Evolutionary conservation across 257 asterid species (phyloP).

Genomic region (Fraxinus americana): DNA sequence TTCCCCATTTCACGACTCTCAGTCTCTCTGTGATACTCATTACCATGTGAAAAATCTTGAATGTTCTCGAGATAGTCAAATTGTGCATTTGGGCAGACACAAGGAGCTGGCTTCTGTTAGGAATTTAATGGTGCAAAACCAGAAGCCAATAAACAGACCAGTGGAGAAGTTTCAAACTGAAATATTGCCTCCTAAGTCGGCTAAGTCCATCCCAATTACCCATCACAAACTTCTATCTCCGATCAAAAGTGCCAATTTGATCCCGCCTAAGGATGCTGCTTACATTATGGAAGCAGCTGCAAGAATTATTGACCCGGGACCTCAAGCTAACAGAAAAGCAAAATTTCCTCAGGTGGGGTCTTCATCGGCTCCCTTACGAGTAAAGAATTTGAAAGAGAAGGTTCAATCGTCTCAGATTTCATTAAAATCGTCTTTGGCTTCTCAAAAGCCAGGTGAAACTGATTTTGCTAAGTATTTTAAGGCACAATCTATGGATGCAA

Average conservation of each 20-base stretch:
- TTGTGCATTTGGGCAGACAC: constrained; percentile 39
- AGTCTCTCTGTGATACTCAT: constrained; percentile 33
- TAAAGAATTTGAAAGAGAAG: constrained; percentile 70
- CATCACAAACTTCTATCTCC: constrained; percentile 57
- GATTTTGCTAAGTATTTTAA: constrained; percentile 36
- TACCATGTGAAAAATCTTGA: constrained; percentile 25
- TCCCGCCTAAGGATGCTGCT: constrained; percentile 47
- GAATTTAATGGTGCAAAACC: constrained; percentile 25
- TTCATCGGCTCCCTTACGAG: constrained; percentile 63
- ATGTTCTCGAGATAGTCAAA: constrained; percentile 11
- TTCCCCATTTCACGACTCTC: constrained; percentile 49
- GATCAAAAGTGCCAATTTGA: constrained; percentile 37
- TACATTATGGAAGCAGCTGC: constrained; percentile 58
- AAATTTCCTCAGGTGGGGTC: constrained; percentile 48
- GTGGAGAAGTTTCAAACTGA: constrained; percentile 56
- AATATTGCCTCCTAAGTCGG: constrained; percentile 54
- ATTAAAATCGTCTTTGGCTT: constrained; percentile 40
- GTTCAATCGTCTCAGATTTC: constrained; percentile 57
- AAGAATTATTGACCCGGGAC: constrained; percentile 65
- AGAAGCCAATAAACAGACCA: constrained; percentile 44
- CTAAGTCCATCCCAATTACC: constrained; percentile 51
- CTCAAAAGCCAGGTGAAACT: constrained; percentile 49
- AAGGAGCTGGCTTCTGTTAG: constrained; percentile 22
- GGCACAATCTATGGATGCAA: constrained; percentile 50
- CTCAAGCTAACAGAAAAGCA: constrained; percentile 39